A percentile compares a stretch with the other conserved stretches of the same genome.
phyloP scores from a whole-genome alignment of 345 rosid species.

The Syzygium grande region DNA sequence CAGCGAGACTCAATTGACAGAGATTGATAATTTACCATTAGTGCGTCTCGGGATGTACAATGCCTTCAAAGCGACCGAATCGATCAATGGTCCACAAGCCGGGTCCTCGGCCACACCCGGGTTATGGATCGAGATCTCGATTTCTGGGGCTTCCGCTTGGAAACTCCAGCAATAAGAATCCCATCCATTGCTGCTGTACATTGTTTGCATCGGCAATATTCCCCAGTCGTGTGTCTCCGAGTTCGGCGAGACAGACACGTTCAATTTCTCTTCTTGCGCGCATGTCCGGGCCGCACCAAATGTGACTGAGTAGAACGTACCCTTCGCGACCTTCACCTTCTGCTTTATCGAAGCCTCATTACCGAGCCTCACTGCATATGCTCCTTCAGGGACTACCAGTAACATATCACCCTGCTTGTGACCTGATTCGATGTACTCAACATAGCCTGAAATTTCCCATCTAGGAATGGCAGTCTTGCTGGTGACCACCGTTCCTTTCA shows the following conservation, averaged over 20 bases:
- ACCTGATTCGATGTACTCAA: constrained; percentile 85
- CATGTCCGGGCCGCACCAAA: constrained; percentile 78
- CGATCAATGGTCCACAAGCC: constrained; percentile 82
- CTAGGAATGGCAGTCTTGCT: constrained; percentile 45
- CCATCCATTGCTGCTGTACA: constrained; percentile 84
- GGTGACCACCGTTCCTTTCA: constrained; percentile 58
- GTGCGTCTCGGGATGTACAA: constrained; percentile 37
- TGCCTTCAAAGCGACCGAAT: constrained; percentile 50
- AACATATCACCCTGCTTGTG: constrained; percentile 89
- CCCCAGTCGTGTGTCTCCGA: constrained; percentile 39
- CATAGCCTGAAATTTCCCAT: constrained; percentile 69
- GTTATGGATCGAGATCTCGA: constrained; percentile 54
- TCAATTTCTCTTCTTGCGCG: constrained; percentile 70
- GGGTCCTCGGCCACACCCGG: constrained; percentile 67
- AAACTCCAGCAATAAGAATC: constrained; percentile 82
- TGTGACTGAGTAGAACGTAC: constrained; percentile 49
- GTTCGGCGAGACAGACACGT: constrained; percentile 57
- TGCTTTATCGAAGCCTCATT: constrained; percentile 73
- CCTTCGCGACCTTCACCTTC: constrained; percentile 32
- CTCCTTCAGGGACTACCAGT: constrained; percentile 70
- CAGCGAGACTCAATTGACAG: neutral
- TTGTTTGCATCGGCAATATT: constrained; percentile 67
- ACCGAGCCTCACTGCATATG: constrained; percentile 62
- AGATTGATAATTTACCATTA: constrained; percentile 4
- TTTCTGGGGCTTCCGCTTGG: constrained; percentile 25